phyloP scores from a whole-genome alignment of 352 stramenopile genomes.

The Poterioochromonas sp. region DNA sequence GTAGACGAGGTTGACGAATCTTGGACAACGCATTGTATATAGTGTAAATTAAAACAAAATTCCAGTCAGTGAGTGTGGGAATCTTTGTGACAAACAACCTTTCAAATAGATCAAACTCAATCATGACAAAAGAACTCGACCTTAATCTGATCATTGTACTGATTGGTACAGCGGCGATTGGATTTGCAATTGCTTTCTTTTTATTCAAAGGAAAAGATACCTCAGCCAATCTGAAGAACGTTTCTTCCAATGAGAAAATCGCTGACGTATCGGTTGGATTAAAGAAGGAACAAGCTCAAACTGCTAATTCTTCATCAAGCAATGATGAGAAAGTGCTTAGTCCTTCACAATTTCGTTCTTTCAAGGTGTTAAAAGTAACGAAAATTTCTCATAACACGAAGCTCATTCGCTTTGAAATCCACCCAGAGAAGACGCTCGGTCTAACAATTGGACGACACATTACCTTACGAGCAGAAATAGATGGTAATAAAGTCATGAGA shows the following conservation, averaged over 20 bases:
- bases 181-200: too few species aligned
- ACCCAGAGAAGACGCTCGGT: slow-evolving; percentile 48
- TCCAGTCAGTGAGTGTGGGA: too few species aligned
- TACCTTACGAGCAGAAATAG: slow-evolving; percentile 65
- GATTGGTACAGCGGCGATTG: too few species aligned
- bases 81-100: too few species aligned
- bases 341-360: background rate
- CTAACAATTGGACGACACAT: slow-evolving; percentile 83
- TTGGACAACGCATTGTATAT: background rate
- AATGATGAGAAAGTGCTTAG: background rate
- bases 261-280: background rate
- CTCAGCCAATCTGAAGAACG: background rate
- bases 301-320: background rate
- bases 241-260: background rate
- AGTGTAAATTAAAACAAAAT: too few species aligned
- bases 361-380: background rate
- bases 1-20: background rate
- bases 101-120: too few species aligned
- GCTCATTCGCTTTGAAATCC: slow-evolving; percentile 26
- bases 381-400: slow-evolving; percentile 19
- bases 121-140: too few species aligned
- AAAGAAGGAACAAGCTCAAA: background rate
- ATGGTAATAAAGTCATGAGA: slow-evolving; percentile 69
- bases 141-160: too few species aligned
- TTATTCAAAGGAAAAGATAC: background rate